phyloP scores from a whole-genome alignment of 2,329 filamentous ascomycete species.

The Sporothrix schenckii region DNA sequence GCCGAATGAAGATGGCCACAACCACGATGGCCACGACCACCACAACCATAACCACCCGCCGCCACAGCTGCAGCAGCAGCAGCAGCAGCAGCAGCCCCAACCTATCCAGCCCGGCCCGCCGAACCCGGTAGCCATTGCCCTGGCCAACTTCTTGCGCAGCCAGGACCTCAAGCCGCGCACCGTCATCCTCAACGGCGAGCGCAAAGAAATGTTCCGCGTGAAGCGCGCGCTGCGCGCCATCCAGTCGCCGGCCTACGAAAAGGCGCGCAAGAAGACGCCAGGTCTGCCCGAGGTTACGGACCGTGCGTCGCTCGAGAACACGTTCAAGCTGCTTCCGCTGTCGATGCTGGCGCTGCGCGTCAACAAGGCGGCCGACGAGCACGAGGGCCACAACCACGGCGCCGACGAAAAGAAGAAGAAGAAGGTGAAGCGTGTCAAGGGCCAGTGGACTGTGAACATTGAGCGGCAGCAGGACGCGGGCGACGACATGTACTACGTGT shows the following conservation, averaged over 20 bases:
- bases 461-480: slow-evolving; percentile 91
- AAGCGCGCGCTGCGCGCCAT: slow-evolving; percentile 93
- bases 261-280: slow-evolving; percentile 86
- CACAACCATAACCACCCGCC: slow-evolving; percentile 42
- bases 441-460: slow-evolving; percentile 92
- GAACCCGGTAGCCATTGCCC: slow-evolving; percentile 82
- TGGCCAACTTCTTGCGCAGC: slow-evolving; percentile 82
- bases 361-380: slow-evolving; percentile 71
- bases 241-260: slow-evolving; percentile 84
- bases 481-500: slow-evolving; percentile 92
- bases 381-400: slow-evolving; percentile 70
- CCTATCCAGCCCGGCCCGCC: slow-evolving; percentile 78
- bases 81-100: slow-evolving; percentile 51
- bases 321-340: slow-evolving; percentile 91
- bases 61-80: slow-evolving; percentile 40
- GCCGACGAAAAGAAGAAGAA: slow-evolving; percentile 50
- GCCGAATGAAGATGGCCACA: slow-evolving; percentile 43
- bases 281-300: slow-evolving; percentile 86
- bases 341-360: slow-evolving; percentile 93
- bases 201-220: slow-evolving; percentile 98
- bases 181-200: slow-evolving; percentile 90
- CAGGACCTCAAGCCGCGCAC: slow-evolving; percentile 89
- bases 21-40: slow-evolving; percentile 51
- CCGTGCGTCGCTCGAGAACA: slow-evolving; percentile 80
- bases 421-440: slow-evolving; percentile 87